Evolutionary conservation across 805 yeast genomes (phyloP).

Genomic region (Saccharomycopsis babjevae): DNA sequence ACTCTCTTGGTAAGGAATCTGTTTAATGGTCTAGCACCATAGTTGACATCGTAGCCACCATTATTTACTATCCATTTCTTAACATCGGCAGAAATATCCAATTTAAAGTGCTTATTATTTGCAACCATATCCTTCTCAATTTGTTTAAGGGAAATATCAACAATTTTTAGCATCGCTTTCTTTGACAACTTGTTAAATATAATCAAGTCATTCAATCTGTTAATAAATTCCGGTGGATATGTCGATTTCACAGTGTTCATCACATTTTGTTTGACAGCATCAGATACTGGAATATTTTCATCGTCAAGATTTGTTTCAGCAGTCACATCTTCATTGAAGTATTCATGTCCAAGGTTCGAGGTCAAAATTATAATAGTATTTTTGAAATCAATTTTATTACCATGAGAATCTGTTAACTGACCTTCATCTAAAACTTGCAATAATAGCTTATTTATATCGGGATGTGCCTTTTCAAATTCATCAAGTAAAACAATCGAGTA

Average conservation of each 20-base stretch:
- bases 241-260: slow-evolving; percentile 54
- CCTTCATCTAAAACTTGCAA: slow-evolving; percentile 95
- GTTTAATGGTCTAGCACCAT: slow-evolving; percentile 95
- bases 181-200: slow-evolving; percentile 87
- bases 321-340: slow-evolving; percentile 52
- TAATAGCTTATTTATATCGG: slow-evolving; percentile 83
- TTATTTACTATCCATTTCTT: slow-evolving; percentile 69
- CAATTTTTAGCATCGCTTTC: slow-evolving; percentile 62
- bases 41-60: slow-evolving; percentile 76
- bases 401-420: slow-evolving; percentile 86
- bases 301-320: slow-evolving; percentile 28
- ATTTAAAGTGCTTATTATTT: slow-evolving; percentile 53
- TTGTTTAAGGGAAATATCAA: slow-evolving; percentile 75
- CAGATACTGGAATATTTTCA: slow-evolving; percentile 50
- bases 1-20: slow-evolving; percentile 74
- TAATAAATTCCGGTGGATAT: slow-evolving; percentile 93
- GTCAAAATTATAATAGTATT: slow-evolving; percentile 96
- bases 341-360: slow-evolving; percentile 91
- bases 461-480: slow-evolving; percentile 95
- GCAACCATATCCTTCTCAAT: slow-evolving; percentile 69
- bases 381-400: slow-evolving; percentile 86
- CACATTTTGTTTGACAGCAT: slow-evolving; percentile 46
- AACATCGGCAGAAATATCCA: slow-evolving; percentile 49
- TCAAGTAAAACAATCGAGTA: slow-evolving; percentile 88
- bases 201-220: slow-evolving; percentile 87